Percentiles rank a stretch among this genome's conserved stretches.
phyloP scores from a whole-genome alignment of 192 early-diverging fungal genomes.

The Gigaspora rosea region DNA sequence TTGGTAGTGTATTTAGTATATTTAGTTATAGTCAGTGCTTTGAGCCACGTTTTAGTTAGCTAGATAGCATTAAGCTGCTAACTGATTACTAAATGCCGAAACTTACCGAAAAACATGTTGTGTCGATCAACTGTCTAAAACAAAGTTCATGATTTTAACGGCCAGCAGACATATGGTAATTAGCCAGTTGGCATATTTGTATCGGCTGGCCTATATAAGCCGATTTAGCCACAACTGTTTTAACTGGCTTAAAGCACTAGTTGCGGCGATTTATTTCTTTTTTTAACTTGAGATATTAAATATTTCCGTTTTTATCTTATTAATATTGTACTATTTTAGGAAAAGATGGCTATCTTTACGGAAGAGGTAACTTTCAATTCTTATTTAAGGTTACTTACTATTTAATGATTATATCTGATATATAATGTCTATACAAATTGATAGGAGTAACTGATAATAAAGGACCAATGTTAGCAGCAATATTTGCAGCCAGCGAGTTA shows the following conservation, averaged over 20 bases:
- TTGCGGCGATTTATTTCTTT: not conserved
- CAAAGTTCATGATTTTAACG: no score
- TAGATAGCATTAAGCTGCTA: no score
- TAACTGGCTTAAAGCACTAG: no score
- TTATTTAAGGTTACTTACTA: not conserved
- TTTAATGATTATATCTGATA: not conserved
- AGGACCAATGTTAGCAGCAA: constrained; percentile 72
- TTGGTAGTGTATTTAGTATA: constrained; percentile 38
- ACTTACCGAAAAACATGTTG: no score
- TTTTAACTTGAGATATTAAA: not conserved
- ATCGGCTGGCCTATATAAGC: no score
- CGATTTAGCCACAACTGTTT: no score
- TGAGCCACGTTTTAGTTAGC: not conserved
- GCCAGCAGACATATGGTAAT: no score
- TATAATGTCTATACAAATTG: not conserved
- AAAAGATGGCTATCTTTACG: constrained; percentile 74
- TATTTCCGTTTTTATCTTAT: not conserved
- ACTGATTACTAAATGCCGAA: no score
- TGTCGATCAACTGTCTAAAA: no score
- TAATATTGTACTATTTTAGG: constrained; percentile 32
- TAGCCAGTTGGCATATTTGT: no score
- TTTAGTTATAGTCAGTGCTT: not conserved
- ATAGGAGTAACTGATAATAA: constrained; percentile 72
- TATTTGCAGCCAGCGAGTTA: constrained; percentile 73
- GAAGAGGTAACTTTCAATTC: constrained; percentile 48